Base-by-base conservation (phyloP, 2,329 filamentous ascomycete genomes). In the Magnaporthiopsis rhizophila region DNA sequence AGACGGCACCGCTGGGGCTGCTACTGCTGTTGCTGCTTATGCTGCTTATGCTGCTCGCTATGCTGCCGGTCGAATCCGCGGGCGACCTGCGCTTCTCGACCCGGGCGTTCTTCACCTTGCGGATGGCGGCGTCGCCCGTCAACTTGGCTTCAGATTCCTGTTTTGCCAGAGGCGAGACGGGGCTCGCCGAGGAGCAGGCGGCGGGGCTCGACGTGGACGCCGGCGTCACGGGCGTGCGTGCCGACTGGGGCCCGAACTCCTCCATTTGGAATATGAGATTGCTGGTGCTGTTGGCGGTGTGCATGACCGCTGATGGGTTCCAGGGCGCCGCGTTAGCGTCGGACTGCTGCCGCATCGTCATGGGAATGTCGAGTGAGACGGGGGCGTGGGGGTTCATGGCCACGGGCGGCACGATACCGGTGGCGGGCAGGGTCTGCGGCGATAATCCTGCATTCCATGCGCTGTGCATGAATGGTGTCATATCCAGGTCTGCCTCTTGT, bases 31-130 rank as follows among this genome's bases (percentile, higher is more conserved):
- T 30, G 30, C 30, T 30, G 30, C 30, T 3, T 30, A 30, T 30
- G 30, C 30, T 30, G 30, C 30, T 30, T 7, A 30, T 30, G 30
- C 30, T 30, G 30, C 30, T 30, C 3, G 32, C 64, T 72, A 7
- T 69, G 70, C 60, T 72, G 61, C 69, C 76, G 18, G 71, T 71
- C 12, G 73, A 75, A 62, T 70, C 65, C 2, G 64, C 60, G 1
- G 65, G 65, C 5, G 53, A 56, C 21, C 38, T 59, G 53, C 28
- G 32, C 62, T 63, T 63, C 34, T 58, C 62, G 13, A 63, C 34
- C 30, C 62, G 53, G 38, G 61, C 61, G 34, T 56, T 56, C 56
- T 45, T 63, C 21, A 63, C 56, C 32, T 63, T 63, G 21, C 56
- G 56, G 62, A 59, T 45, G 3, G 34, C 56, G 24, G 61, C 26